Conservation (phyloP, 208 protist species). For the Trichomonas vaginalis region DNA sequence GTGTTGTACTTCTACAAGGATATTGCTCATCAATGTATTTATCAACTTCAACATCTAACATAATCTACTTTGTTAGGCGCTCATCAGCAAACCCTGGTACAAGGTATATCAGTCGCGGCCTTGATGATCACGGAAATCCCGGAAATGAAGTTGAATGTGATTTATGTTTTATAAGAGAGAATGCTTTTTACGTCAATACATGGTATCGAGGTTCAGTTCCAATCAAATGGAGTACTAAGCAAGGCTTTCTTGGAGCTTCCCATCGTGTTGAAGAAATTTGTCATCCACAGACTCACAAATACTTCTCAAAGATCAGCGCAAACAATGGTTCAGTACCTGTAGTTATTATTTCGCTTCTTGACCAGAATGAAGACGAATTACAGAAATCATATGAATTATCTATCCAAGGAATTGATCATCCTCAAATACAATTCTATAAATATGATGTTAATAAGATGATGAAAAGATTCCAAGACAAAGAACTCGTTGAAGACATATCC, state of each 20-base stretch:
- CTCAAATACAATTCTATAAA: background rate
- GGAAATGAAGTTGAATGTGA: conserved; percentile 19
- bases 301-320: background rate
- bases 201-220: background rate
- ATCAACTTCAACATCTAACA: too few species aligned
- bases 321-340: background rate
- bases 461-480: background rate
- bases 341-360: background rate
- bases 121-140: background rate
- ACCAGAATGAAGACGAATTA: background rate
- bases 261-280: background rate
- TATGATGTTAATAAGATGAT: background rate
- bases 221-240: background rate
- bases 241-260: background rate
- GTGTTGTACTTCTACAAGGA: background rate
- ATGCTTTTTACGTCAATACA: background rate
- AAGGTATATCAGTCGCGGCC: background rate
- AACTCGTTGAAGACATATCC: background rate
- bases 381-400: background rate
- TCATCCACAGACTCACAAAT: background rate
- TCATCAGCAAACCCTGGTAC: background rate
- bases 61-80: background rate
- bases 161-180: background rate
- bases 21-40: background rate
- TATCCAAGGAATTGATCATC: background rate